phyloP scores from a whole-genome alignment of 2,329 filamentous ascomycete genomes.

The Dactylellina drechsleri region DNA sequence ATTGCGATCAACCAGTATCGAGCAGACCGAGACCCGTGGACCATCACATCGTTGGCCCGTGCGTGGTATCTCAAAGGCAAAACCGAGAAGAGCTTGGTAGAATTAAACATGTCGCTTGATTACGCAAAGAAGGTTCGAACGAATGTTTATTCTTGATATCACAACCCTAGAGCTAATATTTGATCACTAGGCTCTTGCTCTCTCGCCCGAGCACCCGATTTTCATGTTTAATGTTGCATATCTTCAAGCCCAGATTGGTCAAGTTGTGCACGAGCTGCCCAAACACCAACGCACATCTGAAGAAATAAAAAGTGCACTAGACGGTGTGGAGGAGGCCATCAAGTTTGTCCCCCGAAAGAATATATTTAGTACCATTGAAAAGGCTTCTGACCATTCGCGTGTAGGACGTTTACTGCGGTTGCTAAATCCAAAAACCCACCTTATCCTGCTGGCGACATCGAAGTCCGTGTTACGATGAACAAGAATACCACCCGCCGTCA shows the following conservation, averaged over 20 bases:
- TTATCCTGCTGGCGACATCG: constrained; percentile 88
- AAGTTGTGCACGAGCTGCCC: constrained; percentile 76
- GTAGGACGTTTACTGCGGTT: constrained; percentile 67
- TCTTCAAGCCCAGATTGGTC: constrained; percentile 92
- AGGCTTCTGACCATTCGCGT: constrained; percentile 8
- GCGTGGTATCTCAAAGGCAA: constrained; percentile 86
- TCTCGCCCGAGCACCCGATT: constrained; percentile 84
- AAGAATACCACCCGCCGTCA: constrained; percentile 93
- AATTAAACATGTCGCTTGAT: constrained; percentile 69
- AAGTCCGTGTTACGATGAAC: constrained; percentile 97
- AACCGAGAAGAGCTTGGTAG: constrained; percentile 69
- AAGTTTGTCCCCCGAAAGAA: constrained; percentile 62
- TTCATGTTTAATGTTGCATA: constrained; percentile 98
- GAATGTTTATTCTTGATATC: neutral
- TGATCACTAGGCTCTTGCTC: constrained; percentile 72
- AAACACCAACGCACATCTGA: constrained; percentile 80
- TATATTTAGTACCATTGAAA: neutral
- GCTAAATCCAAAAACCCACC: constrained; percentile 75
- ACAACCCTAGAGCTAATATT: constrained; percentile 12
- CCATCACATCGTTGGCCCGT: constrained; percentile 85
- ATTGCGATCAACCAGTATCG: constrained; percentile 81
- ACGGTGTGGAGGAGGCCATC: constrained; percentile 87
- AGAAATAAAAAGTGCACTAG: constrained; percentile 81
- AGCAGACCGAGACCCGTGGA: constrained; percentile 76
- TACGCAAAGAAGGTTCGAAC: constrained; percentile 71